Evolutionary conservation across 495 filamentous ascomycete genomes (phyloP).

Genomic region (Penicillium desertorum): DNA sequence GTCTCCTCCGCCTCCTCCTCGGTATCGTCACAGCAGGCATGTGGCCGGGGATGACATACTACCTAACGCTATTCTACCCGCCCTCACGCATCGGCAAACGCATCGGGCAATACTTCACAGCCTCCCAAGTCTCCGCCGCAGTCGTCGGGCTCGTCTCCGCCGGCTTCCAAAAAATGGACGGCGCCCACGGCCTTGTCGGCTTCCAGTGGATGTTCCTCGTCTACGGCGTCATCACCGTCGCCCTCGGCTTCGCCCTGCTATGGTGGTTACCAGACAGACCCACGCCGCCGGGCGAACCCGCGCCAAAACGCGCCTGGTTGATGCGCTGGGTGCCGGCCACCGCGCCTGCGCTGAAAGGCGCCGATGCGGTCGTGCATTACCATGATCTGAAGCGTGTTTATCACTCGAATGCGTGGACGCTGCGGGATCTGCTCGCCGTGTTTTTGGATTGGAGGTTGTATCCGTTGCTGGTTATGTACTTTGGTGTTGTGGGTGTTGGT

Average conservation of each 20-base stretch:
- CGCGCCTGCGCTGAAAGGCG: conserved; percentile 68
- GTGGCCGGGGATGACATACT: conserved; percentile 96
- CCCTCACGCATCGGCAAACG: conserved; percentile 82
- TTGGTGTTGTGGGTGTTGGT: conserved; percentile 88
- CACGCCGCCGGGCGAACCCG: conserved; percentile 58
- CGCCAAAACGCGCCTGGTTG: conserved; percentile 40
- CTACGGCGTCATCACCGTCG: conserved; percentile 72
- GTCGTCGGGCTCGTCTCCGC: conserved; percentile 89
- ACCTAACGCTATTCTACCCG: conserved; percentile 89
- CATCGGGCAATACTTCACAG: conserved; percentile 87
- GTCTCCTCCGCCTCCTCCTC: conserved; percentile 78
- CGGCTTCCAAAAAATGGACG: conserved; percentile 90
- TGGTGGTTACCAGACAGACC: conserved; percentile 93
- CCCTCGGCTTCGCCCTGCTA: conserved; percentile 68
- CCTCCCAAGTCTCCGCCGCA: conserved; percentile 83
- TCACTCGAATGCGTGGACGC: conserved; percentile 64
- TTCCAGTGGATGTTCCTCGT: conserved; percentile 96
- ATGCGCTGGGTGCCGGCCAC: conserved; percentile 61
- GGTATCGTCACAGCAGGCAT: conserved; percentile 89
- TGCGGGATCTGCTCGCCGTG: conserved; percentile 64
- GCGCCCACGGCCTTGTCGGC: conserved; percentile 69
- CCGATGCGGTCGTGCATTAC: conserved; percentile 81
- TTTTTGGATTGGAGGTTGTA: conserved; percentile 83
- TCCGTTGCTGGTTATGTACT: conserved; percentile 87
- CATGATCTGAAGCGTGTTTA: conserved; percentile 81